phyloP scores from a whole-genome alignment of 2,329 filamentous ascomycete species.

The Claviceps maximensis region DNA sequence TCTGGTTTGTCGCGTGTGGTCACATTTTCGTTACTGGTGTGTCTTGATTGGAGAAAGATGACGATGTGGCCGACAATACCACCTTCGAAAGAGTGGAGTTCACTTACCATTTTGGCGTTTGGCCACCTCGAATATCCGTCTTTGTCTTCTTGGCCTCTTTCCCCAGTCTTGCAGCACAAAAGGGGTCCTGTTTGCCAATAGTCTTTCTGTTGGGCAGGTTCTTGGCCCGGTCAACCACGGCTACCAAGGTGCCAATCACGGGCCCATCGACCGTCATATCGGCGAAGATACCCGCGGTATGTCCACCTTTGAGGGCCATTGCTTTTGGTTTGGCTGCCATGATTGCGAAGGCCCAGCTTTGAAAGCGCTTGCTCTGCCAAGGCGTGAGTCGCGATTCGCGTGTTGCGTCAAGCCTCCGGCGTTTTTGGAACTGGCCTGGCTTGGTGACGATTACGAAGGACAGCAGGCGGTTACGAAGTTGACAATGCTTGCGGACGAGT shows the following conservation, averaged over 20 bases:
- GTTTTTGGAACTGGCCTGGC: background rate
- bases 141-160: conserved; percentile 97
- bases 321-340: conserved; percentile 42
- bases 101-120: conserved; percentile 82
- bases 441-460: background rate
- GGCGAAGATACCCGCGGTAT: conserved; percentile 86
- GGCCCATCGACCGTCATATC: conserved; percentile 91
- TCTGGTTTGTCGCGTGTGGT: background rate
- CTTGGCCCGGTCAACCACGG: conserved; percentile 88
- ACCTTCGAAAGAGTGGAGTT: background rate
- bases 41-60: background rate
- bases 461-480: background rate
- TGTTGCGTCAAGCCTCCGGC: conserved; percentile 1
- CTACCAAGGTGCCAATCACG: conserved; percentile 81
- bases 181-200: conserved; percentile 97
- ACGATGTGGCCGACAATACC: background rate
- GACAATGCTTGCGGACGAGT: background rate
- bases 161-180: conserved; percentile 82
- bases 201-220: conserved; percentile 94
- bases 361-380: background rate
- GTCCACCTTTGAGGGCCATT: conserved; percentile 48
- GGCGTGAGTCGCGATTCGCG: background rate
- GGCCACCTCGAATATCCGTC: conserved; percentile 84
- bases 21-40: background rate
- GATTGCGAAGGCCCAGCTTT: background rate